Base-by-base conservation (phyloP, 2,329 filamentous ascomycete species). In the Harringtonia aguacate region DNA sequence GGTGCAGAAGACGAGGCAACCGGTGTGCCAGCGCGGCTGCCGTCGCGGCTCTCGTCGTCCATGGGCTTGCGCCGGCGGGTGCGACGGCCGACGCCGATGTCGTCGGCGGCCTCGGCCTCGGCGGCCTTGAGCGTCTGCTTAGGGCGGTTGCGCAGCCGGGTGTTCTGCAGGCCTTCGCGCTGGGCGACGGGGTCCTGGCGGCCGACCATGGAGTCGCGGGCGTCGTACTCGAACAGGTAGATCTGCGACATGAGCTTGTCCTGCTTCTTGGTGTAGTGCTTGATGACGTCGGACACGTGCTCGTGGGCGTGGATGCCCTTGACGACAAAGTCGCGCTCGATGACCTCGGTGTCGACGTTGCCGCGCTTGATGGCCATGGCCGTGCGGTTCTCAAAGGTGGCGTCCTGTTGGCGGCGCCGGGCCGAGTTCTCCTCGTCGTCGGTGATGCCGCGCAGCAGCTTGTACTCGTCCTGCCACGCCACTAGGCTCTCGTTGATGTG, bases 141-240 rank as follows among this genome's bases (percentile, higher is more conserved):
- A 8, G 72, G 72, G 46, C 76, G 70, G 53, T 75, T 75, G 41
- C 75, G 71, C 30, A 78, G 62, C 27, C 75, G 67, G 5, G 69
- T 68, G 39, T 74, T 75, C 50, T 69, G 67, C 46, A 70, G 63
- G 22, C 75, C 74, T 35, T 85, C 61, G 31, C 67, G 62, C 51
- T 80, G 75, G 10, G 65, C 68, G 30, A 73, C 61, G 1, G 75
- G 74, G 47, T 80, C 75, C 54, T 82, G 79, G 30, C 66, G 65
- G 18, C 76, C 75, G 46, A 79, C 66, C 57, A 74, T 75, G 47
- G 68, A 69, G 3, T 70, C 68, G 41, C 76, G 71, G 10, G 71
- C 66, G 51, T 80, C 76, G 50, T 79, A 77, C 47, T 78, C 72
- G 52, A 80, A 79, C 15, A 72, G 70, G 53, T 80, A 81, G 2